Base-by-base conservation (phyloP, 1,139 yeast genomes). In the Pichia sp. region DNA sequence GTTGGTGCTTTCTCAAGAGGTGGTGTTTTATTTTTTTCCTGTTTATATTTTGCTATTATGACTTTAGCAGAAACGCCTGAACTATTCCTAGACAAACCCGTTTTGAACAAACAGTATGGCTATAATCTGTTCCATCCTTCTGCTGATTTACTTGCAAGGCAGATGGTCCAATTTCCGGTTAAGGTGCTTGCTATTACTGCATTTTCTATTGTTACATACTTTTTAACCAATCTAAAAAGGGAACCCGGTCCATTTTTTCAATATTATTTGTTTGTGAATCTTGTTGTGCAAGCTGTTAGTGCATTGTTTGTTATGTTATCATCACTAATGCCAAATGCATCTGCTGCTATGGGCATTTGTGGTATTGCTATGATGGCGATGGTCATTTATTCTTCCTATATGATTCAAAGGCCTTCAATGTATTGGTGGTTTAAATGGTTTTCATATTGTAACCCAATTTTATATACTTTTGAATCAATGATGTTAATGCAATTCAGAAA, bases 371-470 rank as follows among this genome's bases (percentile, higher is more conserved):
- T 76, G 58, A 59, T 76, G 60, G 68, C 73, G 2, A 52, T 71
- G 38, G 60, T 74, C 46, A 60, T 74, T 27, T 78, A 76, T 54
- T 68, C 78, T n/a, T 74, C 80, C 12, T 78, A 69, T 61, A 68
- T 75, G 73, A 71, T 78, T 53, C 82, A 76, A 55, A 59, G 72
- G 43, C 76, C 76, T 11, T 69, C 74, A 0, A 78, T 78, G 82
- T 79, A 73, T 47, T 79, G 79, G 45, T 78, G 82, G 82, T 76
- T 77, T 54, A 70, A 73, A 56, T 79, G 85, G 85, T 69, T 76
- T 30, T 69, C 77, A 2, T 78, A 76, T 54, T 62, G 75, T 43
- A 67, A 78, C 51, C 83, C 84, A 2, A 58, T 78, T 38, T 61
- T 74, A 34, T 79, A 76, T 55, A 76, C 74, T 3, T 78, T 76